Conservation (phyloP, 2,329 filamentous ascomycete species). For the Periconia macrospinosa region DNA sequence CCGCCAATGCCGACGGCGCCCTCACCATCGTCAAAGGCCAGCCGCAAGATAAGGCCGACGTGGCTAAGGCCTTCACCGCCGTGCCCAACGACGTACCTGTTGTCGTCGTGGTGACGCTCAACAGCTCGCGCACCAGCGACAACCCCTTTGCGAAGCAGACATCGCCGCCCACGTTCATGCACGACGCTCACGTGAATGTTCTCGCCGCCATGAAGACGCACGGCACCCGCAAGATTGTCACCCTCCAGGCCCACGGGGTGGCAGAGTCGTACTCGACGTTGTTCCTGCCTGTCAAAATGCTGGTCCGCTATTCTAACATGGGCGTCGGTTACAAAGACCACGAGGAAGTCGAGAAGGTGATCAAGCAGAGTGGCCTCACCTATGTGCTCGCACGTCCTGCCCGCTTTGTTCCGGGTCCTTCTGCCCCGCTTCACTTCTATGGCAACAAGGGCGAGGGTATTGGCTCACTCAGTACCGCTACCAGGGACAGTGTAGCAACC, state of each 20-base stretch:
- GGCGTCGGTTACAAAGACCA: slow-evolving; percentile 53
- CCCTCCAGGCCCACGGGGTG: slow-evolving; percentile 56
- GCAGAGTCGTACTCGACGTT: slow-evolving; percentile 50
- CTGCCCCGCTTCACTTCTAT: slow-evolving; percentile 43
- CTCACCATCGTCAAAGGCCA: slow-evolving; percentile 47
- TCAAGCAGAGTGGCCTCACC: slow-evolving; percentile 40
- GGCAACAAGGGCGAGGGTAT: slow-evolving; percentile 48
- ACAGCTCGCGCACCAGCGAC: slow-evolving; percentile 49
- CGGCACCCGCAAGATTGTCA: slow-evolving; percentile 47
- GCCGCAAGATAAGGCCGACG: slow-evolving; percentile 40
- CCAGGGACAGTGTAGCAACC: slow-evolving; percentile 47
- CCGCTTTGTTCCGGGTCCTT: slow-evolving; percentile 47
- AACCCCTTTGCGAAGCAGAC: slow-evolving; percentile 53
- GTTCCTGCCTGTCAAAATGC: slow-evolving; percentile 44
- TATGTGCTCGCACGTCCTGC: slow-evolving; percentile 52
- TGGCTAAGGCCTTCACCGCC: slow-evolving; percentile 43
- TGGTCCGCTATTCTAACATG: slow-evolving; percentile 55
- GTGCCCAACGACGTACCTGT: slow-evolving; percentile 27
- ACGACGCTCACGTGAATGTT: slow-evolving; percentile 45
- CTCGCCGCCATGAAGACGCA: slow-evolving; percentile 43
- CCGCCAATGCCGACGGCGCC: slow-evolving; percentile 18
- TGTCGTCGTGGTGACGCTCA: slow-evolving; percentile 55
- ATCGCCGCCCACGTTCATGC: slow-evolving; percentile 52
- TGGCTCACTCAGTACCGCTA: slow-evolving; percentile 43
- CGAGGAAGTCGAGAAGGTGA: slow-evolving; percentile 48